Percentiles rank a stretch among this genome's conserved stretches.
Evolutionary conservation across 495 filamentous ascomycete genomes (phyloP).

Genomic region (Endocarpon pusillum): DNA sequence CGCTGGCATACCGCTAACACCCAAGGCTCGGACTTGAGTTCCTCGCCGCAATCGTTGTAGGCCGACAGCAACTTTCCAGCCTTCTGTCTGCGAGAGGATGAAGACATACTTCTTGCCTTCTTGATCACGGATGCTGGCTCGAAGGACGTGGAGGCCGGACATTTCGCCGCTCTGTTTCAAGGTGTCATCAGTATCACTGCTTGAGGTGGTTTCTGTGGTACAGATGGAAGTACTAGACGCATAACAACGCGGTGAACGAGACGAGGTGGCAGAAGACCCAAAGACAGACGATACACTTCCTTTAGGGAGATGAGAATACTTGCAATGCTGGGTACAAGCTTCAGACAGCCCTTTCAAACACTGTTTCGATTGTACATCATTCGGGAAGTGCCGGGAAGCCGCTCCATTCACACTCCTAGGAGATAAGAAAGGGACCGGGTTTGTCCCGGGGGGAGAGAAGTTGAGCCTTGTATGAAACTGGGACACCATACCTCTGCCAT

Average conservation of each 20-base stretch:
- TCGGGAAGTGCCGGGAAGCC: no score
- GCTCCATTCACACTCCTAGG: no score
- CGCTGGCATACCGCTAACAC: slow-evolving; percentile 40
- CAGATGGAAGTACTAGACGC: no score
- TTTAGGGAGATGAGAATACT: no score
- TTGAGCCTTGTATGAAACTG: slow-evolving; percentile 17
- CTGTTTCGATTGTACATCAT: no score
- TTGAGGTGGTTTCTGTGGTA: no score
- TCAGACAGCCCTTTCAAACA: no score
- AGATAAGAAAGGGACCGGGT: slow-evolving; percentile 18
- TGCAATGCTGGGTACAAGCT: no score
- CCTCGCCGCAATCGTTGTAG: slow-evolving; percentile 58
- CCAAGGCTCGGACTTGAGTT: slow-evolving; percentile 46
- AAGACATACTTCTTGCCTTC: slow-evolving; percentile 75
- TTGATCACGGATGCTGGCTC: slow-evolving; percentile 67
- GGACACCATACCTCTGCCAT: slow-evolving; percentile 80
- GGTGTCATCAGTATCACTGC: no score
- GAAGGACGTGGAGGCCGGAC: slow-evolving; percentile 56
- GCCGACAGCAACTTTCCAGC: slow-evolving; percentile 82
- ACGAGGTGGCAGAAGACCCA: no score
- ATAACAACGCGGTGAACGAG: no score
- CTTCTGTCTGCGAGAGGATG: slow-evolving; percentile 63
- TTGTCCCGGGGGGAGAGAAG: slow-evolving; percentile 12
- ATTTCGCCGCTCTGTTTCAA: slow-evolving; percentile 35
- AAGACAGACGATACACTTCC: no score